Conservation (phyloP, 2,329 filamentous ascomycete genomes). For the Grosmannia serpens region DNA sequence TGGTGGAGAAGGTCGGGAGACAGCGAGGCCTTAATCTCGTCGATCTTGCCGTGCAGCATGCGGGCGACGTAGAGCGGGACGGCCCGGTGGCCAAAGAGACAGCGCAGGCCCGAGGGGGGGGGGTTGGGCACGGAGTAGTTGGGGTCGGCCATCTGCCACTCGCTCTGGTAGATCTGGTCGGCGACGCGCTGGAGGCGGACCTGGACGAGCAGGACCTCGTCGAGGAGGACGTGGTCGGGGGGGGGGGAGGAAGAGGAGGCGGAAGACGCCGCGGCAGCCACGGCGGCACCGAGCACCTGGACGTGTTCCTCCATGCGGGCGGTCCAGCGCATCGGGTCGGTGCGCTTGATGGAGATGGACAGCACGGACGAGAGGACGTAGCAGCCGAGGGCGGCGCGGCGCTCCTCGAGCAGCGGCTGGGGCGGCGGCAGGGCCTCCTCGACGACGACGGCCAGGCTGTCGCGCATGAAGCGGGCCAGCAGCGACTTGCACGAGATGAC, state of each 20-base stretch:
- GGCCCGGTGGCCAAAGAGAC: neutral
- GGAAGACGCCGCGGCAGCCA: conserved; percentile 24
- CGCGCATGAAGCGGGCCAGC: conserved; percentile 7
- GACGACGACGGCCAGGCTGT: conserved; percentile 8
- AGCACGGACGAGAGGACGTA: conserved; percentile 28
- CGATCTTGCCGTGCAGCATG: conserved; percentile 16
- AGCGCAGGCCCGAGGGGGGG: neutral
- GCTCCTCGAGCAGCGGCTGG: conserved; percentile 27
- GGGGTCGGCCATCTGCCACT: conserved; percentile 13
- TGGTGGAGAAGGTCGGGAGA: conserved; percentile 13
- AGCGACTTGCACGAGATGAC: conserved; percentile 2
- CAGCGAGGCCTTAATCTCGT: conserved; percentile 14
- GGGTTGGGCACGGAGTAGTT: neutral
- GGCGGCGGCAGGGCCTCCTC: conserved; percentile 1
- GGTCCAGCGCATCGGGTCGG: conserved; percentile 45
- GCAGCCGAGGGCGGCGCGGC: conserved; percentile 33
- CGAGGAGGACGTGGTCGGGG: conserved; percentile 36
- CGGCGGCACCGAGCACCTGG: conserved; percentile 28
- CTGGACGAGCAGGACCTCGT: conserved; percentile 12
- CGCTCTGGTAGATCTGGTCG: conserved; percentile 20
- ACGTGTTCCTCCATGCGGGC: conserved; percentile 47
- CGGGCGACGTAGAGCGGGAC: conserved; percentile 11
- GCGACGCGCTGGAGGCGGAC: conserved; percentile 28
- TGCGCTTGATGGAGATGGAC: conserved; percentile 25
- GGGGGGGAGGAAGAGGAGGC: neutral